Evolutionary conservation across 768 basidiomycete species (phyloP), one percentile per base, ranked within the genome.

Genomic region (Naganishia kalamii): DNA sequence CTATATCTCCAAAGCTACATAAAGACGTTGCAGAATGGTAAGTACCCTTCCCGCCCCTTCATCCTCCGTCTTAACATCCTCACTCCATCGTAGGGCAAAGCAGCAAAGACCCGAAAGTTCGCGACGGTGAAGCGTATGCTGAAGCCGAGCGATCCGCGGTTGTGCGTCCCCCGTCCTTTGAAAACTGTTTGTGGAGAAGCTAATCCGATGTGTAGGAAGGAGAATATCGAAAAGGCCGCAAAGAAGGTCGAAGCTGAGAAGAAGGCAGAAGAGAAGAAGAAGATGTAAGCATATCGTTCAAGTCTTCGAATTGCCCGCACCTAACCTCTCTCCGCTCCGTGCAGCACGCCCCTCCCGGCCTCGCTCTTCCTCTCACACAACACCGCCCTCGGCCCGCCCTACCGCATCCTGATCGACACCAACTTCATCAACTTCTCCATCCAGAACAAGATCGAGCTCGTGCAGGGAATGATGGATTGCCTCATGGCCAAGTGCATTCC

Each of bases 381-480:
- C 77, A 87, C 88, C 23, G 88, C 96, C 21, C 88, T 99, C 50
- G 93, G 90, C 0, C 96, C 96, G 0, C 96, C 96, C 3, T 99
- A 98, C 76, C 86, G 94, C 21, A 90, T 99, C 29, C 85, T 99
- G 41, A 91, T 99, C 66, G 96, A 99, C 79, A 99, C 96, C 75
- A 99, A 99, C 77, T 98, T 99, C 71, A 99, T 99, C 83, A 98
- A 98, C 76, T 94, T 98, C 77, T 90, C 88, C 70, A 83, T 99
- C 52, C 96, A 99, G 81, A 99, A 98, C 79, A 96, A 97, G 78
- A 81, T 99, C 69, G 96, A 99, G 77, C 83, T 98, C 62, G 82
- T 97, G 23, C 86, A 87, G 72, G 92, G 90, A n/a, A 97, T 99
- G 96, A 98, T 99, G 96, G 96, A 99, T 74, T 94, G 92, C 73